These are phyloP conservation scores for Cystofilobasidium capitatum DNA, from an alignment of 768 basidiomycete genomes.

Conservation along the genomic window DNA sequence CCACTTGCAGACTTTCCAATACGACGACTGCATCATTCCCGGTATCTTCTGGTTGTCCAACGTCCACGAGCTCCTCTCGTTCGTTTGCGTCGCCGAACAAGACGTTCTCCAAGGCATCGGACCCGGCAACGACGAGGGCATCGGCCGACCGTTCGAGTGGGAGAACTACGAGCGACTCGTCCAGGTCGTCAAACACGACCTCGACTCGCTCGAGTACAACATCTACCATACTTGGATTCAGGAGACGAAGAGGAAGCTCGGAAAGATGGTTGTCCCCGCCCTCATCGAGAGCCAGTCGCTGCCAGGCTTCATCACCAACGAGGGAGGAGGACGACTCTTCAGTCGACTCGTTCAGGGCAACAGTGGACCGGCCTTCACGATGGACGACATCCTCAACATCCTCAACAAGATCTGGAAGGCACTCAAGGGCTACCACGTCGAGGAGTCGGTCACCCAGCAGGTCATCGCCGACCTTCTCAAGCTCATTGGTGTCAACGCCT, in stretches of 20 bases:
- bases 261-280: conserved; percentile 99
- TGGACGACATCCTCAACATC: conserved; percentile 96
- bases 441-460: conserved; percentile 91
- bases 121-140: conserved; percentile 79
- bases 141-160: conserved; percentile 87
- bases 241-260: conserved; percentile 88
- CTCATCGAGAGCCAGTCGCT: conserved; percentile 94
- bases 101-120: conserved; percentile 98
- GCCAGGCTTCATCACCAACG: conserved; percentile 92
- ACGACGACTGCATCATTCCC: conserved; percentile 90
- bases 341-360: conserved; percentile 66
- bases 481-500: conserved; percentile 89
- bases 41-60: conserved; percentile 99
- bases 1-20: conserved; percentile 50
- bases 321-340: conserved; percentile 85
- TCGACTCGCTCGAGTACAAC: conserved; percentile 97
- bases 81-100: conserved; percentile 96
- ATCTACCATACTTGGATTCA: conserved; percentile 99
- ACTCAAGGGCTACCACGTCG: conserved; percentile 96
- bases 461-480: conserved; percentile 84
- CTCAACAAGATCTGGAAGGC: conserved; percentile 98
- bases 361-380: conserved; percentile 73
- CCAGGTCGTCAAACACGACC: conserved; percentile 95
- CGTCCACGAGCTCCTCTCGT: conserved; percentile 97
- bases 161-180: conserved; percentile 91